Evolutionary conservation across 2,329 filamentous ascomycete genomes (phyloP).

Genomic region (Pestalotiopsis sp.): DNA sequence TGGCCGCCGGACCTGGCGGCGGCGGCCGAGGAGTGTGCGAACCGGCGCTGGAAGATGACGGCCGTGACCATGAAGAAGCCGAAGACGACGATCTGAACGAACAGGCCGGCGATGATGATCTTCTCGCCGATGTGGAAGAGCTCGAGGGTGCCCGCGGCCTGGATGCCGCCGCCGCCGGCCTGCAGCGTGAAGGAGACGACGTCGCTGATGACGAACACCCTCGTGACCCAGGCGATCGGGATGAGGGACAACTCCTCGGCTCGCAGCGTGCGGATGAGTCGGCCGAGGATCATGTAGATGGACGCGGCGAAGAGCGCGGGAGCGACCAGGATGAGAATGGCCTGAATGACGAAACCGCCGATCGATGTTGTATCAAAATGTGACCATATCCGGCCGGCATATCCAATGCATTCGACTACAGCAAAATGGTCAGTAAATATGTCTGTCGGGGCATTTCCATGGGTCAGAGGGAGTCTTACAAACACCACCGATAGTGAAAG

Average conservation of each 20-base stretch:
- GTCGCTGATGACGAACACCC: constrained; percentile 48
- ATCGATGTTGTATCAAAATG: constrained; percentile 17
- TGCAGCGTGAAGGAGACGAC: constrained; percentile 45
- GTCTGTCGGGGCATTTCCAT: neutral
- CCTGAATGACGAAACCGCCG: constrained; percentile 22
- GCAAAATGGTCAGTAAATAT: constrained; percentile 1
- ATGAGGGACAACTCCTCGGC: constrained; percentile 14
- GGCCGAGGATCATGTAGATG: constrained; percentile 39
- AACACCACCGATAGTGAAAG: constrained; percentile 16
- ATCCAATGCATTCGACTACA: constrained; percentile 19
- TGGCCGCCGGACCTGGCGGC: neutral
- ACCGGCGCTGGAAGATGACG: constrained; percentile 39
- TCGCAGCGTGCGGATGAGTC: constrained; percentile 27
- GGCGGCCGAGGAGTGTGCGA: neutral
- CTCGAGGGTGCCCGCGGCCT: constrained; percentile 26
- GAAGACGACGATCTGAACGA: constrained; percentile 51
- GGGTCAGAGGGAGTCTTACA: neutral
- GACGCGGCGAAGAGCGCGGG: constrained; percentile 30
- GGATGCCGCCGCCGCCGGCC: constrained; percentile 33
- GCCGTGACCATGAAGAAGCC: constrained; percentile 47
- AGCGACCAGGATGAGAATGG: constrained; percentile 22
- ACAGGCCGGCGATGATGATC: constrained; percentile 49
- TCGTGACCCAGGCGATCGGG: constrained; percentile 38
- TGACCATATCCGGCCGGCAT: constrained; percentile 21
- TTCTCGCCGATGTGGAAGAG: constrained; percentile 36